Evolutionary conservation across 345 rosid species (phyloP), one percentile per base, ranked within the genome.

Genomic region (Gossypium anomalum): DNA sequence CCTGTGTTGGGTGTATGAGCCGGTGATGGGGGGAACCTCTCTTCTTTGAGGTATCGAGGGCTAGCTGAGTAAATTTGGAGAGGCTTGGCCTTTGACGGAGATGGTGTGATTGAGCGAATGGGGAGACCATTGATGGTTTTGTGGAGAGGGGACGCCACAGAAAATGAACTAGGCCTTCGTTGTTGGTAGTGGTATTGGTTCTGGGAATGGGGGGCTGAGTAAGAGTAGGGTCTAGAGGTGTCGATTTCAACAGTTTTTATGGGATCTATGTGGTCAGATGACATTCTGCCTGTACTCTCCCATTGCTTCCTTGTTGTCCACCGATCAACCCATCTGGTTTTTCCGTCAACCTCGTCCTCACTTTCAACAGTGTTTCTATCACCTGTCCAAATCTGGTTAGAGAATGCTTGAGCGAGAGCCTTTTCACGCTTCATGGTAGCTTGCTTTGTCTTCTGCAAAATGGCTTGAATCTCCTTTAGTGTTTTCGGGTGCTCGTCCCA

Each of bases 161-260:
- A 76, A 27, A 29, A 78, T 20, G 83, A 72, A 55, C 75, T 73
- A 34, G 80, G 80, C 72, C 86, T 77, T 6, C 25, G 82, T 47
- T 62, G 78, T 77, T 80, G 74, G 79, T 72, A 70, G 64, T 53
- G 78, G 71, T 73, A 75, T 61, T 71, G 78, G 51, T 68, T 72
- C 49, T 80, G 62, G 47, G 82, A 62, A 57, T 72, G 34, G 16
- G 80, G 63, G 58, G 77, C 25, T 41, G 82, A 60, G 75, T 70
- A 77, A 11, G 86, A 82, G 73, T 78, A 74, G 63, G 86, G 92
- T 34, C 70, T 78, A 5, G 72, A 84, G 2, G 86, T 88, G 74
- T 92, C 97, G 25, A 90, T 82, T 80, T 91, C 93, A 48, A 90
- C 90, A 13, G 84, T 92, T 83, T 92, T 93, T 59, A 88, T 82